Base-by-base conservation (phyloP, 2,329 filamentous ascomycete species). In the Fusarium piperis region DNA sequence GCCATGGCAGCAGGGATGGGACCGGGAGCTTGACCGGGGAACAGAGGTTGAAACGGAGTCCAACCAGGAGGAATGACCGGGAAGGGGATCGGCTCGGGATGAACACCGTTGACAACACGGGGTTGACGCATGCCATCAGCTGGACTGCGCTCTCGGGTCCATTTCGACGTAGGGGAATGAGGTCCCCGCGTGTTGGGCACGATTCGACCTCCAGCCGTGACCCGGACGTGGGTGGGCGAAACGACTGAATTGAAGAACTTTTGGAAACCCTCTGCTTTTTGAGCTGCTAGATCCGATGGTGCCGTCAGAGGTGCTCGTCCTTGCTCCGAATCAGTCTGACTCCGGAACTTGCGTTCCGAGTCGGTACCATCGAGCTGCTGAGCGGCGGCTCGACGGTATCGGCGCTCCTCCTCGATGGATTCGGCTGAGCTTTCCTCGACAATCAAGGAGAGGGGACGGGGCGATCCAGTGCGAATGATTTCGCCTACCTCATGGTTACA, bases 191-290 rank as follows among this genome's bases (percentile, higher is more conserved):
- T 90, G 74, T 92, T 92, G 55, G 89, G 90, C 1, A 92, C 90
- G 73, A 92, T 92, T 38, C 89, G 85, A 44, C 90, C 90, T 64
- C 90, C 89, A 65, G 90, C 90, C 20, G 90, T 92, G 56, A 92
- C 90, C 16, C 90, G 87, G 68, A 92, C 86, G 78, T 92, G 89
- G 15, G 89, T 90, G 9, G 90, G 90, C 35, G 90, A 92, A 6
- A 89, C 85, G n/a, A 92, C 90, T 12, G 90, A 89, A 76, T 90
- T 89, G 81, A 90, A 91, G 76, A 92, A 92, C 59, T 87, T 85
- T 77, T 90, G 87, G 72, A 92, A 92, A n/a, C 90, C 90, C 77
- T 91, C 89, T 35, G 85, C 86, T 72, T 87, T 86, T 77, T 91
- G 89, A 28, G 87, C 86, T 38, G 78, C 80, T 35, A 87, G 78